A percentile compares a stretch with the other conserved stretches of the same genome.
Evolutionary conservation across 257 asterid species (phyloP).

Genomic region (Nicotiana obtusifolia): DNA sequence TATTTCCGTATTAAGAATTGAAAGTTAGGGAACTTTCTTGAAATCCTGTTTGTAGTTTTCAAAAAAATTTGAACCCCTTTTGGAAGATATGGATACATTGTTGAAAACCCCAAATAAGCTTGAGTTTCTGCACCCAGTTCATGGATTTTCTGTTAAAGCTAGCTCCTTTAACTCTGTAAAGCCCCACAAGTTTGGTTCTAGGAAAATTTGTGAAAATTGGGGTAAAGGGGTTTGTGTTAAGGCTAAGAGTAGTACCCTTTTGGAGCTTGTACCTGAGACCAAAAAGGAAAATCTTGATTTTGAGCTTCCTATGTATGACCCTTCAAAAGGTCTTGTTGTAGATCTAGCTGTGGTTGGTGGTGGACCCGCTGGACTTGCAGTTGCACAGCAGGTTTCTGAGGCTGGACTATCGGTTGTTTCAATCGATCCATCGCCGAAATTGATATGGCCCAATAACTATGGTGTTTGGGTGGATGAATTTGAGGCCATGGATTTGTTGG

Average conservation of each 20-base stretch:
- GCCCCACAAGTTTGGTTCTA: slow-evolving; percentile 42
- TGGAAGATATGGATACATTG: slow-evolving; percentile 58
- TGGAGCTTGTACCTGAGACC: slow-evolving; percentile 91
- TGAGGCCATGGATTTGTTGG: slow-evolving; percentile 96
- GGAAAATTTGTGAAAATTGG: slow-evolving; percentile 32
- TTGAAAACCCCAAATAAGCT: slow-evolving; percentile 73
- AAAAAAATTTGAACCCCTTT: slow-evolving; percentile 11
- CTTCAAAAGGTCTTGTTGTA: slow-evolving; percentile 55
- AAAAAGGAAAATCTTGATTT: slow-evolving; percentile 90
- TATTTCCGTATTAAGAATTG: slow-evolving; percentile 15
- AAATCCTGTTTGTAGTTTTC: slow-evolving; percentile 16
- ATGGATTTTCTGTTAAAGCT: slow-evolving; percentile 50
- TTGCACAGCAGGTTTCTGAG: slow-evolving; percentile 95
- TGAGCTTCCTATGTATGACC: slow-evolving; percentile 85
- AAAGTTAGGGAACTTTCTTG: slow-evolving; percentile 12
- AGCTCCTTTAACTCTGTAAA: slow-evolving; percentile 42
- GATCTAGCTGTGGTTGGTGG: slow-evolving; percentile 98
- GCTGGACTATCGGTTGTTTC: slow-evolving; percentile 95
- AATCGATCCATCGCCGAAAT: slow-evolving; percentile 79
- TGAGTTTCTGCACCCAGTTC: slow-evolving; percentile 57
- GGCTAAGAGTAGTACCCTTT: slow-evolving; percentile 58
- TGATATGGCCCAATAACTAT: slow-evolving; percentile 96
- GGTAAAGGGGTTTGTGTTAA: slow-evolving; percentile 31
- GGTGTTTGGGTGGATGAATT: slow-evolving; percentile 99
- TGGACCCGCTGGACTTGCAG: slow-evolving; percentile 98